These are phyloP conservation scores for Crithidia sp. DNA, from an alignment of 208 protist genomes.

Conservation along the genomic window DNA sequence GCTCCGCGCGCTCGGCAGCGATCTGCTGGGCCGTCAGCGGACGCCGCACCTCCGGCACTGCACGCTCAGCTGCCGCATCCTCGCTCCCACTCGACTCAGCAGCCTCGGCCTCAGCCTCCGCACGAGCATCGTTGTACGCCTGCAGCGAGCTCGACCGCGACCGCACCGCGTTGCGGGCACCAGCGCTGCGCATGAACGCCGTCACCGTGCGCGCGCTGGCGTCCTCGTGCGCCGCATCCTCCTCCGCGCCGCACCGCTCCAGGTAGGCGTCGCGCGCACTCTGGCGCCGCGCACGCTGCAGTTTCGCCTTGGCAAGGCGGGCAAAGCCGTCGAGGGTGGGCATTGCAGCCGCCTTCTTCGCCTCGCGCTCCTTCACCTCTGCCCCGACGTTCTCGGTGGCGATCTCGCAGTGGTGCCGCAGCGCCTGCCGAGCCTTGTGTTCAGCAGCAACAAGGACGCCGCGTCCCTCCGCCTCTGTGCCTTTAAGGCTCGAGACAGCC, in stretches of 20 bases:
- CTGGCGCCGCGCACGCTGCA: constrained; percentile 3
- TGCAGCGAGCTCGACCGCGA: neutral
- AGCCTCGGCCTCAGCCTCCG: neutral
- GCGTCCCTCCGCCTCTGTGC: constrained; percentile 33
- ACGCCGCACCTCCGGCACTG: neutral
- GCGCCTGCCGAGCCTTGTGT: constrained; percentile 10
- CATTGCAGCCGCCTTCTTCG: neutral
- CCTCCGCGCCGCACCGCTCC: constrained; percentile 1
- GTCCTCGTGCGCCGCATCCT: constrained; percentile 3
- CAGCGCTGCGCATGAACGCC: constrained; percentile 25
- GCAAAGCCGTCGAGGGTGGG: constrained; percentile 6
- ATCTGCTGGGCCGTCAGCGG: constrained; percentile 12
- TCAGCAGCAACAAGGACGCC: constrained; percentile 18
- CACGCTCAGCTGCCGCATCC: neutral
- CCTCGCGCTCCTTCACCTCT: neutral
- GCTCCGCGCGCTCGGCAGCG: constrained; percentile 3
- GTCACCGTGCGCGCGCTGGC: constrained; percentile 14
- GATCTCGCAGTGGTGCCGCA: constrained; percentile 14
- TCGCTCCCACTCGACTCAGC: neutral
- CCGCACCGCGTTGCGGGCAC: constrained; percentile 11
- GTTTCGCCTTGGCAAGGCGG: constrained; percentile 24
- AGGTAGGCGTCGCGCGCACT: constrained; percentile 14
- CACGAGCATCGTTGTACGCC: constrained; percentile 19
- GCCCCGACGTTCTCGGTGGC: neutral
- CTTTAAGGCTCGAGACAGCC: neutral